phyloP scores from a whole-genome alignment of 192 early-diverging fungal species.

The Coemansia sp. region DNA sequence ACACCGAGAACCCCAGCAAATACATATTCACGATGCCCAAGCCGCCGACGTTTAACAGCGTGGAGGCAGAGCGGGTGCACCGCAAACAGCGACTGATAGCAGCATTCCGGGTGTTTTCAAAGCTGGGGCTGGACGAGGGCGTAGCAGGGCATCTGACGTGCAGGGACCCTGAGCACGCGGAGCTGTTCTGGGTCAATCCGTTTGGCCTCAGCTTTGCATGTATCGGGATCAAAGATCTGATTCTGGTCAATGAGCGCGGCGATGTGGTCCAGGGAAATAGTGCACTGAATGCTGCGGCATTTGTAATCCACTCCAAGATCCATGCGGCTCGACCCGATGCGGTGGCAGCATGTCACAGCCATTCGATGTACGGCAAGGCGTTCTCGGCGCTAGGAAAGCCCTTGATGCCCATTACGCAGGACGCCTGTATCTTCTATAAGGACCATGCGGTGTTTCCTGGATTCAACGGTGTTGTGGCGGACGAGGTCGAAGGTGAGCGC shows the following conservation, averaged over 20 bases:
- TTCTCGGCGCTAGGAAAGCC: slow-evolving; percentile 54
- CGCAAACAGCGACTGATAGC: slow-evolving; percentile 61
- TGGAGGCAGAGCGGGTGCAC: slow-evolving; percentile 58
- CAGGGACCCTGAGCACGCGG: slow-evolving; percentile 61
- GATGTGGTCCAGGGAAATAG: slow-evolving; percentile 52
- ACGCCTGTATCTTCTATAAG: slow-evolving; percentile 62
- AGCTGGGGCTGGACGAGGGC: slow-evolving; percentile 62
- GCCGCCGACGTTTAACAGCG: slow-evolving; percentile 45
- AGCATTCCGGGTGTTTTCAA: slow-evolving; percentile 59
- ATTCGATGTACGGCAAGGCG: slow-evolving; percentile 63
- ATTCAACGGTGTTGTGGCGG: slow-evolving; percentile 60
- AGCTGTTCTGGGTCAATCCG: slow-evolving; percentile 64
- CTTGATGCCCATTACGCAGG: slow-evolving; percentile 60
- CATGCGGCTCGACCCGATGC: slow-evolving; percentile 55
- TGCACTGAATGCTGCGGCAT: slow-evolving; percentile 60
- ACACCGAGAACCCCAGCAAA: slow-evolving; percentile 40
- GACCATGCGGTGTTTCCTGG: slow-evolving; percentile 56
- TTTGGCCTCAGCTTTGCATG: slow-evolving; percentile 59
- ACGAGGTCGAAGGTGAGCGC: slow-evolving; percentile 57
- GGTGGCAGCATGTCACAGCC: slow-evolving; percentile 59
- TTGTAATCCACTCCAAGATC: slow-evolving; percentile 63
- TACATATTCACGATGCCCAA: slow-evolving; percentile 52
- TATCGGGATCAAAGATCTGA: slow-evolving; percentile 57
- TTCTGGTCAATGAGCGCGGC: slow-evolving; percentile 60
- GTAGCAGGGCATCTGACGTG: slow-evolving; percentile 63